Evolutionary conservation across 495 filamentous ascomycete species (phyloP), one percentile per base, ranked within the genome.

Genomic region (Cudoniella acicularis): DNA sequence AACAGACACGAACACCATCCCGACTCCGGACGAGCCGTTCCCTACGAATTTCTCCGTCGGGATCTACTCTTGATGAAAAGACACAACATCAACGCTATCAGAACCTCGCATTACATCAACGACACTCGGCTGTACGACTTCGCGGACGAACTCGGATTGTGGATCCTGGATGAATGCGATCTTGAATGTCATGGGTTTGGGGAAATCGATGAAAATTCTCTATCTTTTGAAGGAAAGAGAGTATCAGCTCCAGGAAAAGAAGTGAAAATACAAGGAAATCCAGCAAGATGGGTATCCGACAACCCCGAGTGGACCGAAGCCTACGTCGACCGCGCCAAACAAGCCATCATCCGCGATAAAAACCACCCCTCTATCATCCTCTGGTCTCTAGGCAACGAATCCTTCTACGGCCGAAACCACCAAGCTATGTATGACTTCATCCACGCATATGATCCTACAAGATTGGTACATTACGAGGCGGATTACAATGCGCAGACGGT

Each of bases 331-430:
- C 83, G 88, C 1, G 82, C 81, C 17, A 69, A 74, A 24, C 85
- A 88, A 65, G 74, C 89, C 71, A 79, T 90, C 0, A 75, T 80
- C 61, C 76, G 88, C 8, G 86, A 90, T 66, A 87, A 86, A 66
- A 87, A 88, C 62, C 80, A 86, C 51, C 69, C 87, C 2, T 83
- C 74, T 56, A 73, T 91, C 13, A 81, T 90, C 25, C 82, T 91
- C 60, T 91, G 88, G 88, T 83, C 79, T 30, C 75, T 91, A 1
- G 88, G 87, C 0, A 91, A 90, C 54, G 87, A 89, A 57, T 77
- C 87, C 0, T 88, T 86, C 62, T 88, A 87, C 57, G 87, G 87
- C 2, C 73, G 77, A 17, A 90, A 90, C 60, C 82, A 87, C 57
- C 73, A 69, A 13, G 82, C 80, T 8, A 91, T 91, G 87, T 83